Evolutionary conservation across 805 yeast genomes (phyloP).

Genomic region (Zygoascus bituminiphila): DNA sequence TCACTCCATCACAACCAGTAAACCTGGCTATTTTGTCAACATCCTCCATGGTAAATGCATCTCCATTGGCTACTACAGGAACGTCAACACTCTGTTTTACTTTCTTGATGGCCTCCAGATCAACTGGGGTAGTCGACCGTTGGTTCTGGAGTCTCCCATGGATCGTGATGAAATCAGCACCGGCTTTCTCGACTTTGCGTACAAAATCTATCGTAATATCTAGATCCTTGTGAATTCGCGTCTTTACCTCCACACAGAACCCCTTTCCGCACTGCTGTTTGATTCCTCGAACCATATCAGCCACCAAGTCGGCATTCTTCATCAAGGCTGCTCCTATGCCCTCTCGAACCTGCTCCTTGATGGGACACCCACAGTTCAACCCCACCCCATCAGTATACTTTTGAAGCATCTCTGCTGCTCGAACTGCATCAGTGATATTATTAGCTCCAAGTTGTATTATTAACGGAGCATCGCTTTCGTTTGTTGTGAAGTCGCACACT

Average conservation of each 20-base stretch:
- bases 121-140: constrained; percentile 74
- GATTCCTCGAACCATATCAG: constrained; percentile 76
- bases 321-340: constrained; percentile 97
- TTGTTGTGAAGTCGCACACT: constrained; percentile 76
- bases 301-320: constrained; percentile 70
- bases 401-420: constrained; percentile 81
- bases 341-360: constrained; percentile 86
- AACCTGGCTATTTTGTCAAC: constrained; percentile 49
- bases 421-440: constrained; percentile 68
- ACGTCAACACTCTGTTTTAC: constrained; percentile 46
- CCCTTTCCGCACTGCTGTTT: constrained; percentile 62
- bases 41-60: constrained; percentile 64
- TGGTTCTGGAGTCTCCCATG: constrained; percentile 88
- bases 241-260: constrained; percentile 84
- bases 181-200: constrained; percentile 66
- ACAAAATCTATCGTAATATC: constrained; percentile 60
- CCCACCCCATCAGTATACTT: constrained; percentile 93
- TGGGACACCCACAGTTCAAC: constrained; percentile 95
- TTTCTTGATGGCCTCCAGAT: constrained; percentile 68
- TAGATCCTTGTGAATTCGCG: constrained; percentile 73
- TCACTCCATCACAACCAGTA: constrained; percentile 85
- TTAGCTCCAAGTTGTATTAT: constrained; percentile 89
- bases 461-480: constrained; percentile 56
- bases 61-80: constrained; percentile 98
- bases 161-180: constrained; percentile 89